These are phyloP conservation scores for Rhodofomes roseus DNA, from an alignment of 1,284 basidiomycete species.

Conservation along the genomic window DNA sequence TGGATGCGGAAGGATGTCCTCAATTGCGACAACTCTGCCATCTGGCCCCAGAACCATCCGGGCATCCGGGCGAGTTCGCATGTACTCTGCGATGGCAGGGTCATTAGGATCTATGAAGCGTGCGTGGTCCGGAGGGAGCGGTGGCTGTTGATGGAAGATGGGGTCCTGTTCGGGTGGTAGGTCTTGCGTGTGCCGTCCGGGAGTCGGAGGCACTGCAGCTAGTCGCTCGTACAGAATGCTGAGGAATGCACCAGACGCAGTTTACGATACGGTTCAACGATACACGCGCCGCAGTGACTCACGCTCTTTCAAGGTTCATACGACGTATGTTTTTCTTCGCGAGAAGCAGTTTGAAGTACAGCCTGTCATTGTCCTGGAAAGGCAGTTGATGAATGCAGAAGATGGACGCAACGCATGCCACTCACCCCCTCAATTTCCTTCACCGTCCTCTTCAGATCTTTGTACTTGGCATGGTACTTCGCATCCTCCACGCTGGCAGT, in stretches of 20 bases:
- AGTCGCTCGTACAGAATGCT: constrained; percentile 79
- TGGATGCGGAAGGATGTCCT: constrained; percentile 40
- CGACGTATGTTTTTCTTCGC: constrained; percentile 85
- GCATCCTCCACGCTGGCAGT: constrained; percentile 80
- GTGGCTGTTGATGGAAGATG: constrained; percentile 22
- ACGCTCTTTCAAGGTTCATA: constrained; percentile 89
- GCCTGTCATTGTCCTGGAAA: constrained; percentile 80
- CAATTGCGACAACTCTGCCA: constrained; percentile 41
- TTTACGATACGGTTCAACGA: constrained; percentile 7
- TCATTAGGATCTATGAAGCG: constrained; percentile 36
- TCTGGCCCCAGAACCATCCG: constrained; percentile 43
- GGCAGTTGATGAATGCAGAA: constrained; percentile 3
- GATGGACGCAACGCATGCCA: constrained; percentile 15
- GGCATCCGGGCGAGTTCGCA: constrained; percentile 40
- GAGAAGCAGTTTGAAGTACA: constrained; percentile 76
- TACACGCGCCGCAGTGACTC: constrained; percentile 35
- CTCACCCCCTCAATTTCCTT: constrained; percentile 81
- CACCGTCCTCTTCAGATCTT: constrained; percentile 86
- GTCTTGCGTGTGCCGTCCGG: constrained; percentile 33
- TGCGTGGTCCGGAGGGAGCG: constrained; percentile 32
- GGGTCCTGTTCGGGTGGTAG: constrained; percentile 25
- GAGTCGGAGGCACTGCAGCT: constrained; percentile 52
- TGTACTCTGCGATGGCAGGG: constrained; percentile 41
- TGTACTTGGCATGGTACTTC: constrained; percentile 89
- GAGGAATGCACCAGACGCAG: constrained; percentile 8